Evolutionary conservation across 108 stramenopile species (phyloP), one percentile per base, ranked within the genome.

Genomic region (Skeletonema marinoi): DNA sequence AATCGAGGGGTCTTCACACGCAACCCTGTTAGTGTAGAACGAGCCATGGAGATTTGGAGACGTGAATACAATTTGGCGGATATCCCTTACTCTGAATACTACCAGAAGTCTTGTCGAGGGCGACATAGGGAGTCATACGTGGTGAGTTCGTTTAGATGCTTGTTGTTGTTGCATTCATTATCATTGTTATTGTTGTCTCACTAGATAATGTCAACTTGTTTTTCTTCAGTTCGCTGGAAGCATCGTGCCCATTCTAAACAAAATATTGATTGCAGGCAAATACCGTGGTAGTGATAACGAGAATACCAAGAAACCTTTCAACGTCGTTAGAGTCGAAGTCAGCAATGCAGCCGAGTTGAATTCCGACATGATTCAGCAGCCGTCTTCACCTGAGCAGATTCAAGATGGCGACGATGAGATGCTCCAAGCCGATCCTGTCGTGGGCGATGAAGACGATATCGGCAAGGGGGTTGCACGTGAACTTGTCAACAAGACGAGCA

Each of bases 321-420:
- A 9, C 31, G 63, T 64, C 19, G 63, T 64, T 17, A 19, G 63
- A 4, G 63, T 33, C 0, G 63, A 64, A n/a, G 38, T 39, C n/a
- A 25, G 7, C 32, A 71, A 64, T 36, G 56, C 60, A 84, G 84
- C 88, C 88, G 41, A 42, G 8, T 64, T 64, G 39, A 64, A 64
- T 8, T 33, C 63, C 11, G 63, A 64, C 19, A 29, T 56, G 21
- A 56, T 56, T 56, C 54, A 56, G 54, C 54, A 25, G 7, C 9
- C 25, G 54, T 9, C 54, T 25, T 29, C 54, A 25, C 54, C 54
- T 0, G 54, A 56, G 7, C 17, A 56, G 7, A 7, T 21, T 48
- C 21, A 48, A 64, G 63, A 64, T 9, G 42, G 38, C 1, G 63
- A 64, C n/a, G 63, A 36, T 36, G 63, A 56, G 19, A 56, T 56